Percentiles rank a stretch among this genome's conserved stretches.
phyloP scores from a whole-genome alignment of 2,329 filamentous ascomycete species.

The Aphanoascus verrucosus region DNA sequence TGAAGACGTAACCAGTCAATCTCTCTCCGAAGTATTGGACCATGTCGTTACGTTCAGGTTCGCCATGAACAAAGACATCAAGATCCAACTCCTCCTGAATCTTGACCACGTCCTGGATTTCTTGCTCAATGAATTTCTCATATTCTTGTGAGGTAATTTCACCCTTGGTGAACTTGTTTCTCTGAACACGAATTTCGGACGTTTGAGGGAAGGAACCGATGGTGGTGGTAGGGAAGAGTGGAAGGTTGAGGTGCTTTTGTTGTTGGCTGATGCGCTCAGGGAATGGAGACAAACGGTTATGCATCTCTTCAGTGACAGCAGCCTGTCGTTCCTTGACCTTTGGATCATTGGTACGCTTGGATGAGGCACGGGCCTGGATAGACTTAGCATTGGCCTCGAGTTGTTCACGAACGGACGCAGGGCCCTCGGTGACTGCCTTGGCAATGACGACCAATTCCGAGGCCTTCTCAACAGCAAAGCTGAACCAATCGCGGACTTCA shows the following conservation, averaged over 20 bases:
- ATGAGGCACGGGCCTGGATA: constrained; percentile 78
- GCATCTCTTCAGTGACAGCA: constrained; percentile 70
- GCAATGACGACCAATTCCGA: constrained; percentile 83
- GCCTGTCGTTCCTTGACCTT: constrained; percentile 93
- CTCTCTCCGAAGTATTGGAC: constrained; percentile 99
- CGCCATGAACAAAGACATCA: constrained; percentile 94
- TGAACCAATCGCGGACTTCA: constrained; percentile 96
- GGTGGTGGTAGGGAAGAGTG: constrained; percentile 96
- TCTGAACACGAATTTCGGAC: constrained; percentile 91
- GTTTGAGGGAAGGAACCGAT: constrained; percentile 99
- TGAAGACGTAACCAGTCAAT: constrained; percentile 94
- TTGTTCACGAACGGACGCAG: constrained; percentile 71
- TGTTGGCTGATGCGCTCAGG: constrained; percentile 73
- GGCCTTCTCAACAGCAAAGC: constrained; percentile 92
- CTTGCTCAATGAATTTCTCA: constrained; percentile 98
- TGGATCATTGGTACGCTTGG: constrained; percentile 91
- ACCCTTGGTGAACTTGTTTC: constrained; percentile 98
- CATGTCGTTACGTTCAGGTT: constrained; percentile 99
- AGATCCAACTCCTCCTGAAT: constrained; percentile 97
- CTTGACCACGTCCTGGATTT: constrained; percentile 89
- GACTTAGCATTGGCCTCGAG: constrained; percentile 97
- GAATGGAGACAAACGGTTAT: constrained; percentile 90
- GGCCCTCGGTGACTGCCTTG: constrained; percentile 91
- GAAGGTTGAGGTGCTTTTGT: constrained; percentile 84
- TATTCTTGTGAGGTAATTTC: constrained; percentile 89